Evolutionary conservation across 2,329 filamentous ascomycete species (phyloP).

Genomic region (Zymoseptoria crescenta): DNA sequence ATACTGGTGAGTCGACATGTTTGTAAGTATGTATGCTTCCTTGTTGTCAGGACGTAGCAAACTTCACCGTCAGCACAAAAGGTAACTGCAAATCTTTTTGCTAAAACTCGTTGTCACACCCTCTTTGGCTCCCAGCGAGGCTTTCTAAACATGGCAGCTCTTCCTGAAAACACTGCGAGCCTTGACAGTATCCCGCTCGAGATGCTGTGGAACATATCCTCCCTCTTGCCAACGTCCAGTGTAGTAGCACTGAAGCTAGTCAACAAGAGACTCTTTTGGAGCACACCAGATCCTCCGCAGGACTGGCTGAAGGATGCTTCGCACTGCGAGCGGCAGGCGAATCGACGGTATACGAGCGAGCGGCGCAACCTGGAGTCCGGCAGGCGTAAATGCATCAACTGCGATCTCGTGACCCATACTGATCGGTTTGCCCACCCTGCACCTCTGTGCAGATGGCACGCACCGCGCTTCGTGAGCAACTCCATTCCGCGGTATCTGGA

Average conservation of each 20-base stretch:
- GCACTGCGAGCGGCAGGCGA: constrained; percentile 20
- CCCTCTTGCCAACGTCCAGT: constrained; percentile 31
- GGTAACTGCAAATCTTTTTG: too few relatives aligned
- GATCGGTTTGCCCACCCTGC: constrained; percentile 11
- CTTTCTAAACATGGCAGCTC: neutral
- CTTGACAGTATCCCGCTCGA: constrained; percentile 31
- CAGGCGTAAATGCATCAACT: constrained; percentile 21
- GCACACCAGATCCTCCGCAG: constrained; percentile 9
- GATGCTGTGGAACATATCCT: constrained; percentile 26
- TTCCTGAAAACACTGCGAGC: neutral
- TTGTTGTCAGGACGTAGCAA: neutral
- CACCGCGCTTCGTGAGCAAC: constrained; percentile 17
- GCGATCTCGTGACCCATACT: constrained; percentile 10
- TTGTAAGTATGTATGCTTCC: neutral
- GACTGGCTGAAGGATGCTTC: constrained; percentile 14
- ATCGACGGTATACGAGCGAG: constrained; percentile 19
- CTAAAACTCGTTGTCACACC: too few relatives aligned
- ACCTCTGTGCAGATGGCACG: constrained; percentile 19
- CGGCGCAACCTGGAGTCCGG: constrained; percentile 12
- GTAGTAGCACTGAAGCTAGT: constrained; percentile 34
- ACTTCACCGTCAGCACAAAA: neutral
- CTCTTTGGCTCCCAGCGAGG: neutral
- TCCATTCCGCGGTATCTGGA: constrained; percentile 12
- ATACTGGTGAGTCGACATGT: neutral
- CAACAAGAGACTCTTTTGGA: constrained; percentile 25